Base-by-base conservation (phyloP, 208 protist genomes). In the Trypanosoma mega region DNA sequence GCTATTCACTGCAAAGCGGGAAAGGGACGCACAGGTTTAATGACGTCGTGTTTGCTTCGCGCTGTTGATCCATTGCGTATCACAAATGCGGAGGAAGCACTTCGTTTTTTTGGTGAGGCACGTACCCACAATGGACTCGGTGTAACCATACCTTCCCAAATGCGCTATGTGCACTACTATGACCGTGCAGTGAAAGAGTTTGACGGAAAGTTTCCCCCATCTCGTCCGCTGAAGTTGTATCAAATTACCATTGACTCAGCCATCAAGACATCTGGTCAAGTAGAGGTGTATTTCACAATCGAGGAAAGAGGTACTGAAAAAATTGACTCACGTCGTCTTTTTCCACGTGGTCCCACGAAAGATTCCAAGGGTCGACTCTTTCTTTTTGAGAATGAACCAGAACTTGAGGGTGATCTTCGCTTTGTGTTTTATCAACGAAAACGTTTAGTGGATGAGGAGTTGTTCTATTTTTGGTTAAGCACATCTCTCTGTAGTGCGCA, bases 1-100 rank as follows among this genome's bases (percentile, higher is more conserved):
- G 96, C 78, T 3, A 53, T 98, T 30, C 97, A 99, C 70, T 99
- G 97, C 76, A 98, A 98, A 61, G 96, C 97, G 0, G 97, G 97
- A n/a, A 99, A 98, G 64, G 97, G 95, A 0, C 69, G 97, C 14
- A 98, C 96, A n/a, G 97, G 97, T 27, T 57, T 97, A 44, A 97
- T 99, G 91, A 80, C 98, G n/a, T 85, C 72, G 43, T 84, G 84
- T 57, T 59, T 90, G 21, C 75, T 96, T 14, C 52, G 77, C 50
- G 59, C 60, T 18, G 26, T 76, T 49, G 72, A 81, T 39, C 77
- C 65, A 8, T 44, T 71, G 0, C 1, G 39, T 23, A 70, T 83
- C 43, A 21, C 47, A 34, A 71, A 55, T 9, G 87, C 83, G 2
- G 46, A 69, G 16, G 72, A 72, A 2, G 88, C 93, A 0, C 63